Evolutionary conservation across 352 stramenopile genomes (phyloP), one percentile per base, ranked within the genome.

Genomic region (Globisporangium heterothallicum): DNA sequence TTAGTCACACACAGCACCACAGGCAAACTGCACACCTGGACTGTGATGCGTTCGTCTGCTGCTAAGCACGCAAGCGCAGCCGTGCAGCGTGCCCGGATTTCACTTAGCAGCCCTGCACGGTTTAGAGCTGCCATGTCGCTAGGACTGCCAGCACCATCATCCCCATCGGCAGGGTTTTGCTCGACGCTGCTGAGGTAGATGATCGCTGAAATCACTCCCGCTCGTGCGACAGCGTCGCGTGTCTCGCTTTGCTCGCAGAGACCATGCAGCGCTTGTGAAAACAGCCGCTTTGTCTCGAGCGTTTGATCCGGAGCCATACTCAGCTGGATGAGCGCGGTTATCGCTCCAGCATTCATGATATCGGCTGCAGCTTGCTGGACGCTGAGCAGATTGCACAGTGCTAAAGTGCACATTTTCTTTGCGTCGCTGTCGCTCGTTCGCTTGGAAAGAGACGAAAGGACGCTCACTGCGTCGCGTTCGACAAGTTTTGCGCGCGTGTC

Each of bases 371-470:
- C 78, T 44, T 89, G 80, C 12, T 87, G 74, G 5, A 91, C 82
- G 43, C 67, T 86, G 4, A 93, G 56, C 43, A 93, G 49, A 47
- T 91, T 93, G 41, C 79, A 93, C 8, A 93, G 42, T 6, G 82
- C 72, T 4, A 93, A 51, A 0, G 79, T 93, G 51, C 75, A 88
- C 76, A 93, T 85, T 47, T 86, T 80, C 50, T 84, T 83, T 13
- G 68, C 72, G 10, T 90, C 63, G 4, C 63, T 51, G 42, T 64
- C 63, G 25, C 16, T 62, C 14, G 63, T 60, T 24, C 60, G 43
- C 6, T 67, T 45, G 0, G 78, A 86, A 4, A 89, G 59, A 3
- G 57, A 62, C 1, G 77, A 86, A 2, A 90, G 52, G 13, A 74
- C 65, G 2, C 47, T 72, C 5, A 92, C 73, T 1, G 64, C 82